Conservation (phyloP, 345 rosid species). For the Heritiera littoralis region DNA sequence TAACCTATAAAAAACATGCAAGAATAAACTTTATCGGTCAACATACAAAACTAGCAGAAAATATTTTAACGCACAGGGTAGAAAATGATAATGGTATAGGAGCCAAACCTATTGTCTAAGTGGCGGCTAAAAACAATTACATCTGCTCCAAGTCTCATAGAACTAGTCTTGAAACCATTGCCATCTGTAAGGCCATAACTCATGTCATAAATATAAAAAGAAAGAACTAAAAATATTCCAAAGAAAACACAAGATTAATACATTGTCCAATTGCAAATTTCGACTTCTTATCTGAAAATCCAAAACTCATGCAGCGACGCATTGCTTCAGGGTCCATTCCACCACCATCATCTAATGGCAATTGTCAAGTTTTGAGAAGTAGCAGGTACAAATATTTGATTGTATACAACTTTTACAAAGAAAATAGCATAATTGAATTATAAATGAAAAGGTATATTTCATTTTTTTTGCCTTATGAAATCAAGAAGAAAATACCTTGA, state of each 20-base stretch:
- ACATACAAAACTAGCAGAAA: slow-evolving; percentile 4
- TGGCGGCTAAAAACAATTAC: slow-evolving; percentile 88
- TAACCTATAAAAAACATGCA: slow-evolving; percentile 6
- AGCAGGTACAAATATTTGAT: slow-evolving; percentile 9
- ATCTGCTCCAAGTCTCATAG: slow-evolving; percentile 98
- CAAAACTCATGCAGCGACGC: slow-evolving; percentile 92
- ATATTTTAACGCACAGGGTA: slow-evolving; percentile 6
- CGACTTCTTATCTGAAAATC: slow-evolving; percentile 86
- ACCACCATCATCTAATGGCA: slow-evolving; percentile 81
- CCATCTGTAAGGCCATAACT: slow-evolving; percentile 69
- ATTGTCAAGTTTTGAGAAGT: slow-evolving; percentile 13
- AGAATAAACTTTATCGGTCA: not conserved
- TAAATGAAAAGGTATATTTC: not conserved
- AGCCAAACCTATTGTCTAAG: slow-evolving; percentile 56
- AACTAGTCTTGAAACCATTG: slow-evolving; percentile 96
- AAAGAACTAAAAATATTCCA: slow-evolving; percentile 20
- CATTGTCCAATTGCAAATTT: slow-evolving; percentile 83
- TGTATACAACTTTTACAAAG: slow-evolving; percentile 9
- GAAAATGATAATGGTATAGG: slow-evolving; percentile 1
- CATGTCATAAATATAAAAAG: slow-evolving; percentile 23
- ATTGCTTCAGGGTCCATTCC: slow-evolving; percentile 95
- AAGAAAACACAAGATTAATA: slow-evolving; percentile 36
- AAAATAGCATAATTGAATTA: not conserved
- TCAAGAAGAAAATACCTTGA: slow-evolving; percentile 57
- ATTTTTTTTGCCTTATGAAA: not conserved